Evolutionary conservation across 257 asterid species (phyloP).

Genomic region (Galeopsis tetrahit): DNA sequence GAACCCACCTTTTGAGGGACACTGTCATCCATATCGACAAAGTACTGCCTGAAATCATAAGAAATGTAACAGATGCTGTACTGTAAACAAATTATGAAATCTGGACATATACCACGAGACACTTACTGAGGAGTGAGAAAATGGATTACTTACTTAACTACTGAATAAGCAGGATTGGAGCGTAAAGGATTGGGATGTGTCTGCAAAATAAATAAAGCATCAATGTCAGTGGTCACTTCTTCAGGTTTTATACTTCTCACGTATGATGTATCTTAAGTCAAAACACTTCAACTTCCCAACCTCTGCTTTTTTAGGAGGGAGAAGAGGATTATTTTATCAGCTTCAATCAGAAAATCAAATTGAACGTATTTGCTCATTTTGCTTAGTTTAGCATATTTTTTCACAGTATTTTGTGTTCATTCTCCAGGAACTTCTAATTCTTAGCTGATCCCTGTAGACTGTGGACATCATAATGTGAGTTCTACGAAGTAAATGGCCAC

Average conservation of each 20-base stretch:
- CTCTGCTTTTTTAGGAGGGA: not conserved
- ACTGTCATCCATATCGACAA: slow-evolving; percentile 55
- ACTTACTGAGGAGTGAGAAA: slow-evolving; percentile 7
- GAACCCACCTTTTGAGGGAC: slow-evolving; percentile 60
- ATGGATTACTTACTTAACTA: slow-evolving; percentile 52
- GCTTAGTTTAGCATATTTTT: not conserved
- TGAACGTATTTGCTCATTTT: not conserved
- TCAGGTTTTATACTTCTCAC: slow-evolving; percentile 1
- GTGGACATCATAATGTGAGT: not conserved
- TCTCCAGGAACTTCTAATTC: not conserved
- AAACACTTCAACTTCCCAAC: not conserved
- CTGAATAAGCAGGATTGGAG: slow-evolving; percentile 59
- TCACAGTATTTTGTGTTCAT: not conserved
- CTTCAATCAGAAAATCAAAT: slow-evolving; percentile 10
- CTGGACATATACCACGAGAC: slow-evolving; percentile 21
- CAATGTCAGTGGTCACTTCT: slow-evolving; percentile 19
- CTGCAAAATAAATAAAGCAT: slow-evolving; percentile 41
- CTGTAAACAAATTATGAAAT: slow-evolving; percentile 8
- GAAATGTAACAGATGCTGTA: not conserved
- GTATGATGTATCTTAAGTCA: not conserved
- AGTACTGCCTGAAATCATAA: slow-evolving; percentile 54
- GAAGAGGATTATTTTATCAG: not conserved
- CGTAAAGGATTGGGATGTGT: slow-evolving; percentile 58
- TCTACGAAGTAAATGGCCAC: not conserved
- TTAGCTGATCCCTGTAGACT: not conserved